Percentiles rank a stretch among this genome's conserved stretches.
phyloP scores from a whole-genome alignment of 2,329 filamentous ascomycete species.

The Thielaviopsis punctulata region DNA sequence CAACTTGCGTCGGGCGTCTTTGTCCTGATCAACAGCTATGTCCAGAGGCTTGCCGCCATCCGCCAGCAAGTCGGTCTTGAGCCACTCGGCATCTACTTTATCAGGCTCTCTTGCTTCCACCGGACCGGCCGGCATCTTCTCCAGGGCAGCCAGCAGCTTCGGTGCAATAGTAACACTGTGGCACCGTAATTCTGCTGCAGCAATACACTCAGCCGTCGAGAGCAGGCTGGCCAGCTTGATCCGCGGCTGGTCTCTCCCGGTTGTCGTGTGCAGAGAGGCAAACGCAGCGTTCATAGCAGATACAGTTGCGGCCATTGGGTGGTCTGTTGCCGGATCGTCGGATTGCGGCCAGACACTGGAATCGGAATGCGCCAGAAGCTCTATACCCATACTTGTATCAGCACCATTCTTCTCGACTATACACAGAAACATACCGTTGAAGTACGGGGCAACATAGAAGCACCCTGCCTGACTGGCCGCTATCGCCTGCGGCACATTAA shows the following conservation, averaged over 20 bases:
- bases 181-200: conserved; percentile 28
- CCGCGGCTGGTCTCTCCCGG: conserved; percentile 30
- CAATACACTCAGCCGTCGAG: conserved; percentile 26
- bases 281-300: conserved; percentile 32
- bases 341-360: conserved; percentile 28
- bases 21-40: conserved; percentile 24
- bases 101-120: conserved; percentile 21
- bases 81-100: background rate
- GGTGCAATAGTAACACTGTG: conserved; percentile 28
- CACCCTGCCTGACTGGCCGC: conserved; percentile 30
- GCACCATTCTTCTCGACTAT: background rate
- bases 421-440: conserved; percentile 21
- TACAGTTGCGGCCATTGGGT: conserved; percentile 30
- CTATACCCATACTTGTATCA: conserved; percentile 15
- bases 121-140: conserved; percentile 20
- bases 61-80: conserved; percentile 25
- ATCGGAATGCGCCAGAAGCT: conserved; percentile 27
- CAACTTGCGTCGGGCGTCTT: conserved; percentile 21
- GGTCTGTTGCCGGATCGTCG: conserved; percentile 27
- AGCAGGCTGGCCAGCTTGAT: conserved; percentile 31
- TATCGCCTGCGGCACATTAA: conserved; percentile 30
- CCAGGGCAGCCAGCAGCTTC: conserved; percentile 22
- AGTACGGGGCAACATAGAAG: conserved; percentile 32
- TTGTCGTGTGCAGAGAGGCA: conserved; percentile 26
- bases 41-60: conserved; percentile 26